Base-by-base conservation (phyloP, 2,329 filamentous ascomycete species). In the Claviceps arundinis region DNA sequence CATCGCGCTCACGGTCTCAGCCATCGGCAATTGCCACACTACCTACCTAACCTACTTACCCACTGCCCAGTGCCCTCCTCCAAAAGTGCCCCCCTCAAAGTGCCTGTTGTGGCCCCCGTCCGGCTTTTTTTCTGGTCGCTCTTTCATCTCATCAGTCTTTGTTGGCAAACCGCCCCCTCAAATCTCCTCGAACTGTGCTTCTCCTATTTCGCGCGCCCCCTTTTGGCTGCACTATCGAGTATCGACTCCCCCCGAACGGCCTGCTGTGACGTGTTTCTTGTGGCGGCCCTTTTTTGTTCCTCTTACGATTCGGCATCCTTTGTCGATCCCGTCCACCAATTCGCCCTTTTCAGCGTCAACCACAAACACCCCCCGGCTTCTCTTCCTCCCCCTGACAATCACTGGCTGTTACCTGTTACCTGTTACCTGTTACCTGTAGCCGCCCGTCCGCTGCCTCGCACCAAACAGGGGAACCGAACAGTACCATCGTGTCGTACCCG, bases 371-470 rank as follows among this genome's bases (percentile, higher is more conserved):
- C n/a, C 37, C 37, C 26, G 30, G 30, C 30, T 34, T 34, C 30
- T 34, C 30, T 34, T 9, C 46, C 4, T 5, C 48, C 48, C 49
- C 49, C 49, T 45, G 48, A 30, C 49, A 48, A 40, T 22, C 26
- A 42, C 34, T 51, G 50, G 41, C 52, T 24, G 19, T 19, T 19
- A 19, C 19, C 19, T 19, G 43, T 47, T n/a, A n/a, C n/a, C n/a
- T n/a, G n/a, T n/a, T n/a, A n/a, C n/a, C 52, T 24, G 19, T 19
- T 19, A 19, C 19, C 19, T 19, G 43, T 47, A 44, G 50, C 47
- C 48, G 47, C 44, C 50, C 44, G 52, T 47, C 47, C 30, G n/a
- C 47, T 44, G 47, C 13, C 44, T 46, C 24, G 34, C 48, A 37
- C 45, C 52, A 51, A 48, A 14, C 30, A 47, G 47, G 34, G 38